Conservation (phyloP, 2,329 filamentous ascomycete species). For the Lachnum nothofagi region DNA sequence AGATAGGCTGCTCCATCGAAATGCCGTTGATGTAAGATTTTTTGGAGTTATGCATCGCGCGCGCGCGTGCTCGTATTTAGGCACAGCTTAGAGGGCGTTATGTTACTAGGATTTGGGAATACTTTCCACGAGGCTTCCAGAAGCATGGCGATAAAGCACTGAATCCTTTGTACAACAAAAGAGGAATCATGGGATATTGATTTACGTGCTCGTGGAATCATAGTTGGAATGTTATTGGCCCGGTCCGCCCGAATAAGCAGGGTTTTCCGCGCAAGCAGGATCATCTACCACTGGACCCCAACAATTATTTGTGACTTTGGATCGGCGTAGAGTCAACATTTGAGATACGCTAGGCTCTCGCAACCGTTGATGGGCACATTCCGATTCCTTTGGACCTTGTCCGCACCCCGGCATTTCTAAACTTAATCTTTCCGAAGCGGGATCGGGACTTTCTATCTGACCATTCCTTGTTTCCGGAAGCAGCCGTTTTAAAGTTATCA, state of each 20-base stretch:
- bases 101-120: not conserved
- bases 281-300: not conserved
- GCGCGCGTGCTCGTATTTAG: constrained; percentile 2
- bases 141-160: constrained; percentile 13
- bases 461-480: not conserved
- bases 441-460: not conserved
- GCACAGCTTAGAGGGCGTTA: not conserved
- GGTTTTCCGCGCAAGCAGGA: not conserved
- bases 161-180: constrained; percentile 3
- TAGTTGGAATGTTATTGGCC: not conserved
- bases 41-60: constrained; percentile 22
- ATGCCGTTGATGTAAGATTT: constrained; percentile 25
- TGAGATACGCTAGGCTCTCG: not conserved
- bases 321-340: not conserved
- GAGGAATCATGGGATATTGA: no score
- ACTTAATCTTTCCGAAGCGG: not conserved
- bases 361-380: no score
- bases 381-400: not conserved
- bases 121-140: constrained; percentile 3
- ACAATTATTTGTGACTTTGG: not conserved
- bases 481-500: not conserved
- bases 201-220: not conserved
- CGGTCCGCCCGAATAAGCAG: not conserved
- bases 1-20: constrained; percentile 29
- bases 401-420: not conserved